phyloP scores from a whole-genome alignment of 768 basidiomycete genomes.

The Xanthoconium purpureum region DNA sequence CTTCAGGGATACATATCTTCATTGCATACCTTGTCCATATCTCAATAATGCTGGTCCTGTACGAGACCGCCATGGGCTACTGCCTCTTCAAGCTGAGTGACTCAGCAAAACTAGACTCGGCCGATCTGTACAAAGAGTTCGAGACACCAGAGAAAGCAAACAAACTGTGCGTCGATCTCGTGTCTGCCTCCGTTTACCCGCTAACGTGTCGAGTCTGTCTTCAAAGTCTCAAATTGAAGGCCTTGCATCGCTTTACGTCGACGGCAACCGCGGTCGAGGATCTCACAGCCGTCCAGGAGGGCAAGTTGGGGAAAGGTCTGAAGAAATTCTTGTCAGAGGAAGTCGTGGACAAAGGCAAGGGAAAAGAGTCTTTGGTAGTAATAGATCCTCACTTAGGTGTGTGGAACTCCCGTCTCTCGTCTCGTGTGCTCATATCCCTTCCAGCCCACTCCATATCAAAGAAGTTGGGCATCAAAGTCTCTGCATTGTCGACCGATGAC shows the following conservation, averaged over 20 bases:
- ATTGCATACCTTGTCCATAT: background rate
- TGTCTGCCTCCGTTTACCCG: conserved; percentile 10
- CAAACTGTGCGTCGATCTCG: conserved; percentile 66
- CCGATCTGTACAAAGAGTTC: conserved; percentile 89
- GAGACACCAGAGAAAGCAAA: conserved; percentile 89
- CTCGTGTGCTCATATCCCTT: conserved; percentile 5
- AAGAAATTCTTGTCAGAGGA: conserved; percentile 91
- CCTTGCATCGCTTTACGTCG: conserved; percentile 93
- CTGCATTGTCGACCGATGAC: conserved; percentile 53
- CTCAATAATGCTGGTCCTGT: conserved; percentile 82
- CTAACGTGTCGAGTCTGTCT: conserved; percentile 5
- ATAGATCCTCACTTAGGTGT: conserved; percentile 87
- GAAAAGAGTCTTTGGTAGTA: conserved; percentile 81
- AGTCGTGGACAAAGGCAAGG: conserved; percentile 85
- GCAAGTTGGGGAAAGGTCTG: conserved; percentile 88
- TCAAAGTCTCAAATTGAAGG: conserved; percentile 87
- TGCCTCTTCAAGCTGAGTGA: conserved; percentile 96
- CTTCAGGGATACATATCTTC: no score
- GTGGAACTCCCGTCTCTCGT: conserved; percentile 25
- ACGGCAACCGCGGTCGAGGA: conserved; percentile 98
- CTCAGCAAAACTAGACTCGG: conserved; percentile 80
- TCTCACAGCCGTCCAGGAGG: conserved; percentile 86
- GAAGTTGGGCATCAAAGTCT: conserved; percentile 88
- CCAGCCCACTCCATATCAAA: conserved; percentile 85
- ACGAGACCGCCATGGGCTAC: conserved; percentile 95